Conservation (phyloP, 2,329 filamentous ascomycete genomes). For the Sclerotinia glacialis region DNA sequence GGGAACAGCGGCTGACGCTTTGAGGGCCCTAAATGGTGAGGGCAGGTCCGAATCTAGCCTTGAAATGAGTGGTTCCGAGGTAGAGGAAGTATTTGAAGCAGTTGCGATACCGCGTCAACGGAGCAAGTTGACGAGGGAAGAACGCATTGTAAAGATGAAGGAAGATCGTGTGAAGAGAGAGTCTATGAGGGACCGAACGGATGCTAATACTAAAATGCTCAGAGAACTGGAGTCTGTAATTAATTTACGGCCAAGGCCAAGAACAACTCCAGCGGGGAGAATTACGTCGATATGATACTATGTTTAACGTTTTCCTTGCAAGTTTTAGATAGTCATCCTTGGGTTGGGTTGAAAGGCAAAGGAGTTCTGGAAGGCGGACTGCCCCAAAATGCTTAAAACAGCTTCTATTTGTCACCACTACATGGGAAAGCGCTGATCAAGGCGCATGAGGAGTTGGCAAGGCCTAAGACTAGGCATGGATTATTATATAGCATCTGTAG, state of each 20-base stretch:
- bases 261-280: slow-evolving; percentile 32
- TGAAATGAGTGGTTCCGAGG: slow-evolving; percentile 56
- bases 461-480: slow-evolving; percentile 7
- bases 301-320: slow-evolving; percentile 21
- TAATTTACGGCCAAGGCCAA: slow-evolving; percentile 49
- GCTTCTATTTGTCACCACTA: slow-evolving; percentile 20
- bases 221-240: slow-evolving; percentile 91
- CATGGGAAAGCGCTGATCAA: neutral
- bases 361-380: slow-evolving; percentile 15
- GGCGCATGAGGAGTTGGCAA: neutral
- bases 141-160: slow-evolving; percentile 82
- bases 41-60: slow-evolving; percentile 50
- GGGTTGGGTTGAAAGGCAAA: slow-evolving; percentile 9
- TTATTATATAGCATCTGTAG: neutral
- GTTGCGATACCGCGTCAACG: slow-evolving; percentile 72
- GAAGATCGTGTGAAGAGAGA: slow-evolving; percentile 79
- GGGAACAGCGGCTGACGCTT: slow-evolving; percentile 63
- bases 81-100: slow-evolving; percentile 86
- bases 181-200: slow-evolving; percentile 66
- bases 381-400: slow-evolving; percentile 2
- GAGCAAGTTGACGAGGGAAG: slow-evolving; percentile 74
- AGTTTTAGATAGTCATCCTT: slow-evolving; percentile 10
- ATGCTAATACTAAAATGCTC: slow-evolving; percentile 86
- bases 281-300: slow-evolving; percentile 39
- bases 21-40: slow-evolving; percentile 77